phyloP scores from a whole-genome alignment of 2,329 filamentous ascomycete genomes.

The Alternaria angustiovoidea region DNA sequence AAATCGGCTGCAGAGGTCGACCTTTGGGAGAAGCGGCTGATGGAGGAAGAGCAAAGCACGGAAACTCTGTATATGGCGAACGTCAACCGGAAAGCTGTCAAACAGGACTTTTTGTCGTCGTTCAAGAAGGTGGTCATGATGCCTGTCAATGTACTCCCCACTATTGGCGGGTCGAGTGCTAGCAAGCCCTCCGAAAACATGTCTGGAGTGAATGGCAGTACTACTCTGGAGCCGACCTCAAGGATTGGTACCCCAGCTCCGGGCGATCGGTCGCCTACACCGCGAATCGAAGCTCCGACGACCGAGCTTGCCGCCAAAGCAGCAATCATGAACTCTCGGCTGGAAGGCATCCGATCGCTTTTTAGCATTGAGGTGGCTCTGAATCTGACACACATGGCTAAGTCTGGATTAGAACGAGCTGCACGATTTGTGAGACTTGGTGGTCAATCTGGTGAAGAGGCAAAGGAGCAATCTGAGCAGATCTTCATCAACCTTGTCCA shows the following conservation, averaged over 20 bases:
- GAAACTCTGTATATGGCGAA: conserved; percentile 97
- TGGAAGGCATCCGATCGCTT: conserved; percentile 92
- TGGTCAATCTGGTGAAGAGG: conserved; percentile 81
- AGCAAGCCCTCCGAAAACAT: conserved; percentile 45
- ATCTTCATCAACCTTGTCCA: conserved; percentile 88
- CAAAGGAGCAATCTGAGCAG: conserved; percentile 84
- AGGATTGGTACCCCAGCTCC: conserved; percentile 50
- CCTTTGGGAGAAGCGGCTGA: conserved; percentile 90
- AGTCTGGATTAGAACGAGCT: conserved; percentile 84
- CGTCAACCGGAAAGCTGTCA: conserved; percentile 91
- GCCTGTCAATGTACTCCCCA: conserved; percentile 89
- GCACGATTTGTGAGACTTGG: conserved; percentile 83
- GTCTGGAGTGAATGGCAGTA: conserved; percentile 36
- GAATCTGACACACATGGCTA: conserved; percentile 86
- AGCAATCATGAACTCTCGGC: conserved; percentile 92
- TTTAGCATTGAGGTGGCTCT: conserved; percentile 97
- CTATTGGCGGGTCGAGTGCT: conserved; percentile 57
- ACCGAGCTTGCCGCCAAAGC: conserved; percentile 95
- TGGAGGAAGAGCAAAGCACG: conserved; percentile 86
- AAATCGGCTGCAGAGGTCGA: conserved; percentile 79
- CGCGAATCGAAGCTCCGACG: conserved; percentile 72
- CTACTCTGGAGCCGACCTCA: conserved; percentile 40
- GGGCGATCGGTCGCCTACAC: conserved; percentile 48
- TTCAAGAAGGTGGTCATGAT: conserved; percentile 99
- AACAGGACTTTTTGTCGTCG: conserved; percentile 93